Evolutionary conservation across 2,329 filamentous ascomycete species (phyloP).

Genomic region (Stachybotrys elegans): DNA sequence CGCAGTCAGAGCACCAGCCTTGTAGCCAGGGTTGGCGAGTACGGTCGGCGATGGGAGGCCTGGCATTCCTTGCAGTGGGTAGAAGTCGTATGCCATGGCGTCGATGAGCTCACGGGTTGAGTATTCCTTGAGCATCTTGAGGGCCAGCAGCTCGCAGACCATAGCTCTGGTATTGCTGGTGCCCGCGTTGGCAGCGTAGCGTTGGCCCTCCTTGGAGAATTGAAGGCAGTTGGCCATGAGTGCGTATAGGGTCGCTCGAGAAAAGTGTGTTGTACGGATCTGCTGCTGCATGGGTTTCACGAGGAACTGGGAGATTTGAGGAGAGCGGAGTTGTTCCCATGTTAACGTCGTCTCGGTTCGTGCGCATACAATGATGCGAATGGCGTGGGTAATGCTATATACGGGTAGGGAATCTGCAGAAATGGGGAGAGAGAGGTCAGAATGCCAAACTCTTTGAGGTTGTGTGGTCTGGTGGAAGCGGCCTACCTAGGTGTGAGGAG

Average conservation of each 20-base stretch:
- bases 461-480: too few relatives aligned
- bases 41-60: conserved; percentile 33
- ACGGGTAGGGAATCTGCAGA: conserved; percentile 73
- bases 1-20: conserved; percentile 46
- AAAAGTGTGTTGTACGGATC: conserved; percentile 78
- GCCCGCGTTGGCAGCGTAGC: conserved; percentile 78
- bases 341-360: conserved; percentile 87
- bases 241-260: conserved; percentile 79
- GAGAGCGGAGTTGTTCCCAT: conserved; percentile 94
- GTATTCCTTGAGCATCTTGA: conserved; percentile 87
- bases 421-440: too few relatives aligned
- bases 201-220: conserved; percentile 80
- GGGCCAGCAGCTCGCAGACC: conserved; percentile 84
- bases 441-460: too few relatives aligned
- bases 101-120: conserved; percentile 87
- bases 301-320: conserved; percentile 91
- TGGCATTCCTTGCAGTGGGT: conserved; percentile 78
- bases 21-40: conserved; percentile 27
- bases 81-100: conserved; percentile 90
- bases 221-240: conserved; percentile 92
- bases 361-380: conserved; percentile 76
- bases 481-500: conserved; percentile 64
- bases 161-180: conserved; percentile 79
- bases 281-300: conserved; percentile 93
- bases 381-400: conserved; percentile 85